These are phyloP conservation scores for Senecio squalidus DNA, from an alignment of 140 eudicot species.

Conservation along the genomic window DNA sequence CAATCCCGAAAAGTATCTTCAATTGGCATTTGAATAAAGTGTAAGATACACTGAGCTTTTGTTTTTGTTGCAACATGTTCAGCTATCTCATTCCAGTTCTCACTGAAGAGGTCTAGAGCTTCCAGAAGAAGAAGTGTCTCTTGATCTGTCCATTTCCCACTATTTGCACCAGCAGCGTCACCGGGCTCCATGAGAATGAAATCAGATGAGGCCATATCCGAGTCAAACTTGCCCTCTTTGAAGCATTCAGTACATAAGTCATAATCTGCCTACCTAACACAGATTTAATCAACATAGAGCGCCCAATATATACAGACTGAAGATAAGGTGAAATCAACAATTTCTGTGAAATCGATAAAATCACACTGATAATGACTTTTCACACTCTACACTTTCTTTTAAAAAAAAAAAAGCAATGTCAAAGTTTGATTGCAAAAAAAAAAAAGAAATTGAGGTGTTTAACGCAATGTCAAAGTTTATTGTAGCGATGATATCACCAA, in stretches of 20 bases:
- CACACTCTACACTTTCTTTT: no score
- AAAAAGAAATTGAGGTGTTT: no score
- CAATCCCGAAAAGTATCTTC: constrained; percentile 72
- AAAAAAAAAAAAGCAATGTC: no score
- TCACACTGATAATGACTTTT: no score
- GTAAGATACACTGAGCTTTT: constrained; percentile 91
- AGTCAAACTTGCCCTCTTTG: constrained; percentile 79
- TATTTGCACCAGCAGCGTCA: constrained; percentile 80
- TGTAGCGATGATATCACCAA: no score
- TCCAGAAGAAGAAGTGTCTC: constrained; percentile 96
- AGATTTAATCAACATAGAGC: constrained; percentile 33
- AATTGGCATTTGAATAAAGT: constrained; percentile 97
- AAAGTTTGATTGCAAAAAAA: no score
- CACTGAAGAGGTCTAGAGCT: constrained; percentile 83
- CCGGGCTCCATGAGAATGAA: constrained; percentile 97
- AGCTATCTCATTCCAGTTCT: constrained; percentile 98
- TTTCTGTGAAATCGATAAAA: no score
- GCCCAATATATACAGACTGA: no score
- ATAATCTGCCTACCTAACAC: constrained; percentile 87
- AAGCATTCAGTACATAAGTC: constrained; percentile 96
- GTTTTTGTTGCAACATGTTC: constrained; percentile 99
- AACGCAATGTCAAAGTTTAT: no score
- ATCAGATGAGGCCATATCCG: constrained; percentile 87
- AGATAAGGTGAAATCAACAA: no score
- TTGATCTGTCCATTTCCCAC: constrained; percentile 99